Evolutionary conservation across 805 yeast genomes (phyloP), one percentile per base, ranked within the genome.

Genomic region (Kuraishia floccosa): DNA sequence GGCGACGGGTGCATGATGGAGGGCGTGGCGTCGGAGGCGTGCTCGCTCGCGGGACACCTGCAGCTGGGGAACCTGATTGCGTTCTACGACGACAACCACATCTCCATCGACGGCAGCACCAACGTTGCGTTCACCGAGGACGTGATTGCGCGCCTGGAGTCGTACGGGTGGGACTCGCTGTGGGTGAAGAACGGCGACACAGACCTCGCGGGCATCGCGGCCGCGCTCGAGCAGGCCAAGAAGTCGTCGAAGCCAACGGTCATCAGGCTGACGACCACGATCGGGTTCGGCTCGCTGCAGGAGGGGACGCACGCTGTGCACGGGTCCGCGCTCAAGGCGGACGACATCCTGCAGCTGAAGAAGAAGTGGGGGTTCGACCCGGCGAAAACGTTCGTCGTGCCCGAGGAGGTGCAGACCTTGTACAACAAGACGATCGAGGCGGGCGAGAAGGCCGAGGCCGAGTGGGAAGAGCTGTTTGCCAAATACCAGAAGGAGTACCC

Each of bases 1-100:
- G 98, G 98, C 65, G 98, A 89, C 49, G 98, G 97, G 49, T 89
- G 98, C 68, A 70, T 89, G 68, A 80, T 79, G 86, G 98, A 89
- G 69, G 98, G 98, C 73, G 85, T 89, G 40, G 72, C 96, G 38
- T 74, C 91, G 37, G 98, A 89, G 70, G 91, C 96, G 35, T 72
- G 73, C 46, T 89, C 98, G 23, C 63, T 87, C 38, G 98, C 98
- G 41, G 98, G 98, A 51, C 98, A 89, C 64, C 69, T 89, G 60
- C 71, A 85, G 68, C 76, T 89, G 58, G 83, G 82, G 58, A 87
- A 87, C 68, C 74, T 89, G 66, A 85, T 89, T 60, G 86, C 89
- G 38, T 75, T 89, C 64, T 89, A 87, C 75, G 98, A 89, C 58
- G 95, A 86, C 68, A 89, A 89, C 78, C 78, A 77, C 56, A 87